Base-by-base conservation (phyloP, 345 rosid species). In the Triadica sebifera region DNA sequence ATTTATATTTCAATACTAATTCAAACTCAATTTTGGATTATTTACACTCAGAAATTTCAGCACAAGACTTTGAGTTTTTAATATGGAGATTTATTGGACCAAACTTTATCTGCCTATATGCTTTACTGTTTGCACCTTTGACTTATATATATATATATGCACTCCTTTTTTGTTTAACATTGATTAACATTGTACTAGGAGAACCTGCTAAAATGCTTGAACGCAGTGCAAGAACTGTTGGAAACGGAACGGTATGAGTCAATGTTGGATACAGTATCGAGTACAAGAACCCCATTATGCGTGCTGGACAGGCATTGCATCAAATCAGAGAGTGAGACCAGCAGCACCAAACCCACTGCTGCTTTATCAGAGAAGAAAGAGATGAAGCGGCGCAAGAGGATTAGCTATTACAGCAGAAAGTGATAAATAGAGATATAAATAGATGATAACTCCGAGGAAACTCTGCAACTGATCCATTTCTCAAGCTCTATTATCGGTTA, bases 261-360 rank as follows among this genome's bases (percentile, higher is more conserved):
- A 65, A 66, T 37, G 61, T 37, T 62, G 13, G 84, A 84, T 19
- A 60, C 65, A 24, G 24, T 69, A 50, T 84, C 86, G 8, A 84
- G 82, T 65, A 77, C 86, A 37, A 75, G 80, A 81, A 85, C 93
- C 0, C 86, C 90, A 58, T 55, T 68, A 12, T 78, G 85, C 39
- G 84, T 89, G 65, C 78, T 85, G 56, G 89, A 87, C 61, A 76
- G 84, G 68, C 72, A 65, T 3, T 82, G 80, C 69, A 70, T 60
- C 34, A 75, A 68, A 82, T 75, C 87, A 61, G 84, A 71, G 69
- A 78, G 80, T 62, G 75, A 84, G 77, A 59, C 73, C 72, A 78
- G 65, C 1, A 63, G 25, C 79, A 58, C 52, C 71, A 75, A 41
- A 29, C 34, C 34, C 6, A 62, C 65, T 66, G 57, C 61, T 43